These are phyloP conservation scores for Fusarium xyrophilum DNA, from an alignment of 2,329 filamentous ascomycete species.

Conservation along the genomic window DNA sequence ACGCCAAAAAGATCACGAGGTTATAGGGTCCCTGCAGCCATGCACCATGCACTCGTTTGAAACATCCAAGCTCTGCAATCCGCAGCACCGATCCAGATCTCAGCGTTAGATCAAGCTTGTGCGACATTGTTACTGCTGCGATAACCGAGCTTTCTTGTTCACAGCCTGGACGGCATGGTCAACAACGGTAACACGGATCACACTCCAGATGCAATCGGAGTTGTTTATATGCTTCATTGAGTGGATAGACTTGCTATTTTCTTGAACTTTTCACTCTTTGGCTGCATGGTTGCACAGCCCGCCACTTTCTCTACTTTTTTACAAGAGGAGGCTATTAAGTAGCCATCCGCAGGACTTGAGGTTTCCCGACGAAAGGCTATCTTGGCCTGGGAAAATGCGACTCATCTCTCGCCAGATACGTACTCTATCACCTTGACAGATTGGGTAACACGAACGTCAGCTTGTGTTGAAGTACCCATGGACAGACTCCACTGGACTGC, in stretches of 20 bases:
- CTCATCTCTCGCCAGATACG: not conserved
- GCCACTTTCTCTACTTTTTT: not conserved
- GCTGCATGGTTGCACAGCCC: not conserved
- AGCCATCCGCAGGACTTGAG: no score
- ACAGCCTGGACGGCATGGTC: no score
- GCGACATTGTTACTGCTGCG: not conserved
- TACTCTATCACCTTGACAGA: not conserved
- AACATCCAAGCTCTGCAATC: no score
- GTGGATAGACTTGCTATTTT: not conserved
- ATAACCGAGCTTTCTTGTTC: not conserved
- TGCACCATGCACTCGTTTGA: not conserved
- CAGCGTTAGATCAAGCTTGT: not conserved
- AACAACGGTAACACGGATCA: not conserved
- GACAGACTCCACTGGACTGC: not conserved
- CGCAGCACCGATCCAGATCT: not conserved
- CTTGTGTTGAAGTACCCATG: not conserved
- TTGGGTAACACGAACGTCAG: not conserved
- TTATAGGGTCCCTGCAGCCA: not conserved
- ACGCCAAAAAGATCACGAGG: not conserved
- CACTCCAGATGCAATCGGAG: not conserved
- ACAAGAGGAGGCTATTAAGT: not conserved
- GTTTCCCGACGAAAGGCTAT: not conserved
- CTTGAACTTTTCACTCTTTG: accelerated
- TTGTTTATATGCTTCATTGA: not conserved
- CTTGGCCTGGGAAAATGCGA: accelerated